Percentiles rank a stretch among this genome's conserved stretches.
Conservation (phyloP, 176 grass and related monocot species). For the Pharus latifolius region DNA sequence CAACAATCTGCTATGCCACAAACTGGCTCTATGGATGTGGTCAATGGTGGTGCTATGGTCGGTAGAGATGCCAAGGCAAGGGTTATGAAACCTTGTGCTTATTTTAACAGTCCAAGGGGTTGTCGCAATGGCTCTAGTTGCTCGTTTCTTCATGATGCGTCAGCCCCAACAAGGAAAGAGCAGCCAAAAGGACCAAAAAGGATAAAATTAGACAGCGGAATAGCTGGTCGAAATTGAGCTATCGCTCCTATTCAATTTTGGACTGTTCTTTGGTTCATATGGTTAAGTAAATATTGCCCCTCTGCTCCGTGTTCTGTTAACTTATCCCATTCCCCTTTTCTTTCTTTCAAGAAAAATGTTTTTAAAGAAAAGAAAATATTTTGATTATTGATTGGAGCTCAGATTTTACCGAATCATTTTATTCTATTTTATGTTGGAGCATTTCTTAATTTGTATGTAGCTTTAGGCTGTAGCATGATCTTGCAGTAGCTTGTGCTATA, state of each 20-base stretch:
- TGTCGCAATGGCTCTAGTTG: constrained; percentile 76
- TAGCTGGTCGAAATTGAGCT: constrained; percentile 48
- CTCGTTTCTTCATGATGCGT: constrained; percentile 66
- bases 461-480: not conserved
- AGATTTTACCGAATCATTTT: constrained; percentile 6
- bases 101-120: constrained; percentile 70
- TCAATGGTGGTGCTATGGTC: not conserved
- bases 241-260: constrained; percentile 11
- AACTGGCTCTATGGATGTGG: constrained; percentile 17
- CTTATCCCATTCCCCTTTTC: not conserved
- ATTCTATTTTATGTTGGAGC: not conserved
- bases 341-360: not conserved
- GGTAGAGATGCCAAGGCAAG: constrained; percentile 42
- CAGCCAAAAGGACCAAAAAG: constrained; percentile 60
- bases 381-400: not conserved
- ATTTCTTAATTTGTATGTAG: not conserved
- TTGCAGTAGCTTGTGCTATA: not conserved
- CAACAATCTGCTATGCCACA: constrained; percentile 13
- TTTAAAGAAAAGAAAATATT: constrained; percentile 15
- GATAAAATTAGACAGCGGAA: constrained; percentile 77
- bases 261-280: constrained; percentile 21
- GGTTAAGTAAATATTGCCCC: constrained; percentile 32
- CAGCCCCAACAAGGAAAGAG: constrained; percentile 28
- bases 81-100: constrained; percentile 61
- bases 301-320: not conserved